These are phyloP conservation scores for Colletotrichum gloeosporioides DNA, from an alignment of 2,329 filamentous ascomycete species.

Conservation along the genomic window DNA sequence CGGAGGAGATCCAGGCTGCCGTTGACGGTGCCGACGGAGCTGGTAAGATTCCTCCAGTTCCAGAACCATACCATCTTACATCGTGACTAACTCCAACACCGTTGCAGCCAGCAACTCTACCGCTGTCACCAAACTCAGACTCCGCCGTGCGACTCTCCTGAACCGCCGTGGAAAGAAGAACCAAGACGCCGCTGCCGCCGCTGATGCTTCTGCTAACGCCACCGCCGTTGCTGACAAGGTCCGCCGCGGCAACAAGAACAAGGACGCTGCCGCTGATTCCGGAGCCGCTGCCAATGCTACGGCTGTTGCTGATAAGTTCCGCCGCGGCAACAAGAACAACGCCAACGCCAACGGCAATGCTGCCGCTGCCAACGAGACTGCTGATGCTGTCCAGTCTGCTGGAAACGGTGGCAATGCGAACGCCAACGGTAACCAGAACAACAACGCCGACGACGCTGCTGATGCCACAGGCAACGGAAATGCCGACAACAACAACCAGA, in stretches of 20 bases:
- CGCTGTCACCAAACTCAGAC: not conserved
- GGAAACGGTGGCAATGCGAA: not conserved
- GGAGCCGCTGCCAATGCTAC: not conserved
- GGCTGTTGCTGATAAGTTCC: not conserved
- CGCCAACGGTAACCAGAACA: constrained; percentile 29
- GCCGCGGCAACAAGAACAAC: not conserved
- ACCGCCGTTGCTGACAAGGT: not conserved
- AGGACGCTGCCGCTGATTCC: not conserved
- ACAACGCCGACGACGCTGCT: constrained; percentile 44
- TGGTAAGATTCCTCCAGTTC: not conserved
- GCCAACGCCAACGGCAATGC: not conserved
- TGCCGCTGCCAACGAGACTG: not conserved
- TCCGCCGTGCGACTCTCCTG: not conserved
- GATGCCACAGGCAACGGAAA: not conserved
- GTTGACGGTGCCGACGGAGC: constrained; percentile 37
- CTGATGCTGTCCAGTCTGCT: not conserved
- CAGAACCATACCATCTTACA: too few species aligned
- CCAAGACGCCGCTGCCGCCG: not conserved
- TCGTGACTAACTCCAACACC: not conserved
- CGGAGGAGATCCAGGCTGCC: constrained; percentile 55
- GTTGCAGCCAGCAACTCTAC: constrained; percentile 1
- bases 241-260: not conserved
- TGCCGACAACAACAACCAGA: not conserved
- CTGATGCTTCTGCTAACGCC: not conserved
- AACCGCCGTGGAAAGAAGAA: not conserved